phyloP scores from a whole-genome alignment of 2,329 filamentous ascomycete genomes.

The Beauveria sp. region DNA sequence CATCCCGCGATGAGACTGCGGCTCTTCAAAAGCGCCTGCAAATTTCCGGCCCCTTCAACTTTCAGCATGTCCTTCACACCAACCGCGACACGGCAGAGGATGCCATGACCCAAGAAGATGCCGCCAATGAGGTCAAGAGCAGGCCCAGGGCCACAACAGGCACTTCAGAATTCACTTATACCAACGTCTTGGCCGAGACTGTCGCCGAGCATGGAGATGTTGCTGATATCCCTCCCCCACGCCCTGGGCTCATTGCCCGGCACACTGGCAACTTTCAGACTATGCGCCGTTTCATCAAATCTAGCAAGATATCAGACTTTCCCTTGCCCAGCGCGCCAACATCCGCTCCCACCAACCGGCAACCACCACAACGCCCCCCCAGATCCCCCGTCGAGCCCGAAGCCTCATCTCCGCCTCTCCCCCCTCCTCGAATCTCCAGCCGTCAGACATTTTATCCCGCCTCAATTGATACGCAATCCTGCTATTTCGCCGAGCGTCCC shows the following conservation, averaged over 20 bases:
- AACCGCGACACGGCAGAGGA: slow-evolving; percentile 40
- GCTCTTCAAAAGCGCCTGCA: slow-evolving; percentile 33
- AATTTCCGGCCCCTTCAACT: slow-evolving; percentile 60
- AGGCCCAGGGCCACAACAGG: slow-evolving; percentile 5
- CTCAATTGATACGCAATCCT: slow-evolving; percentile 31
- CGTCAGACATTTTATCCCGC: slow-evolving; percentile 40
- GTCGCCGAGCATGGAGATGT: slow-evolving; percentile 1
- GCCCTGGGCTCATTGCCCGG: slow-evolving; percentile 5
- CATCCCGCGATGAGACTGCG: slow-evolving; percentile 26
- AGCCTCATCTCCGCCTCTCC: slow-evolving; percentile 34
- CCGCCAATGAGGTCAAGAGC: neutral
- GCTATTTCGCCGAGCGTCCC: slow-evolving; percentile 33
- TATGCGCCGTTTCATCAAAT: slow-evolving; percentile 11
- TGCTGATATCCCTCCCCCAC: neutral
- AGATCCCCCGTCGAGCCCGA: slow-evolving; percentile 30
- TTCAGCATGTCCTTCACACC: slow-evolving; percentile 57
- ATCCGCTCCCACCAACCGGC: neutral
- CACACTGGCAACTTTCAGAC: slow-evolving; percentile 10
- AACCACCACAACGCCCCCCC: slow-evolving; percentile 27
- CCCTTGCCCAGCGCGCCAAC: neutral
- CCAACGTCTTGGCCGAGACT: slow-evolving; percentile 5
- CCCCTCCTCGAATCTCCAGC: slow-evolving; percentile 48
- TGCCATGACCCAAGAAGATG: neutral
- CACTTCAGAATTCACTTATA: neutral
- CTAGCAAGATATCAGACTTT: slow-evolving; percentile 2